Evolutionary conservation across 2,329 filamentous ascomycete species (phyloP).

Genomic region (Monosporascus cannonballus): DNA sequence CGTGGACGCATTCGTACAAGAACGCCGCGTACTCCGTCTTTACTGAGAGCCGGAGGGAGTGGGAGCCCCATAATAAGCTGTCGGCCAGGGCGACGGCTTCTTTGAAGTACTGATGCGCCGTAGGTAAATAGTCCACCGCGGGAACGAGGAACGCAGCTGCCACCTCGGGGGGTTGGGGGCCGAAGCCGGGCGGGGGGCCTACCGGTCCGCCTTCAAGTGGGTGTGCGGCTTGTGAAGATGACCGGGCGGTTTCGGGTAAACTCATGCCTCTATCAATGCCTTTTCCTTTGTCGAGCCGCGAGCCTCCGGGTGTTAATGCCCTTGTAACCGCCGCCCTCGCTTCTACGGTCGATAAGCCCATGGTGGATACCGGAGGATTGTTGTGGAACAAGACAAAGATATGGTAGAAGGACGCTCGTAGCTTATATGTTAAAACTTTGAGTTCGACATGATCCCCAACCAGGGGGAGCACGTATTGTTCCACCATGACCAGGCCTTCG

Average conservation of each 20-base stretch:
- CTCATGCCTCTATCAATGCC: slow-evolving; percentile 40
- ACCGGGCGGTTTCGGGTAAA: slow-evolving; percentile 34
- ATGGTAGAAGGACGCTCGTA: slow-evolving; percentile 91
- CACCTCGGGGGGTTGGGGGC: slow-evolving; percentile 29
- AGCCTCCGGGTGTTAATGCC: slow-evolving; percentile 6
- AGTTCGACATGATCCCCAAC: slow-evolving; percentile 74
- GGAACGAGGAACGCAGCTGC: slow-evolving; percentile 74
- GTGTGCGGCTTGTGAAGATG: slow-evolving; percentile 42
- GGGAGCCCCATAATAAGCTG: slow-evolving; percentile 72
- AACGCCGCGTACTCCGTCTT: slow-evolving; percentile 92
- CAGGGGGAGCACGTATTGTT: slow-evolving; percentile 82
- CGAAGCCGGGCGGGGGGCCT: slow-evolving; percentile 49
- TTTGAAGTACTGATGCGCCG: slow-evolving; percentile 74
- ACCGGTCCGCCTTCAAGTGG: slow-evolving; percentile 54
- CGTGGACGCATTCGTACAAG: slow-evolving; percentile 86
- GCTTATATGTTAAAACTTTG: slow-evolving; percentile 84
- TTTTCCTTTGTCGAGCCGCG: slow-evolving; percentile 41
- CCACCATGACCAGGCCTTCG: slow-evolving; percentile 82
- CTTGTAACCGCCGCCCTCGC: slow-evolving; percentile 1
- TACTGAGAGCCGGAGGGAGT: slow-evolving; percentile 81
- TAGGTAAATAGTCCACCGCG: slow-evolving; percentile 71
- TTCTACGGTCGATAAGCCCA: slow-evolving; percentile 34
- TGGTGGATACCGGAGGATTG: slow-evolving; percentile 66
- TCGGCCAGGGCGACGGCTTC: slow-evolving; percentile 73
- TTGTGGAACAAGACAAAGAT: slow-evolving; percentile 97